Percentiles rank a stretch among this genome's conserved stretches.
These are phyloP conservation scores for Didymella keratinophila DNA, from an alignment of 2,329 filamentous ascomycete genomes.

Conservation along the genomic window DNA sequence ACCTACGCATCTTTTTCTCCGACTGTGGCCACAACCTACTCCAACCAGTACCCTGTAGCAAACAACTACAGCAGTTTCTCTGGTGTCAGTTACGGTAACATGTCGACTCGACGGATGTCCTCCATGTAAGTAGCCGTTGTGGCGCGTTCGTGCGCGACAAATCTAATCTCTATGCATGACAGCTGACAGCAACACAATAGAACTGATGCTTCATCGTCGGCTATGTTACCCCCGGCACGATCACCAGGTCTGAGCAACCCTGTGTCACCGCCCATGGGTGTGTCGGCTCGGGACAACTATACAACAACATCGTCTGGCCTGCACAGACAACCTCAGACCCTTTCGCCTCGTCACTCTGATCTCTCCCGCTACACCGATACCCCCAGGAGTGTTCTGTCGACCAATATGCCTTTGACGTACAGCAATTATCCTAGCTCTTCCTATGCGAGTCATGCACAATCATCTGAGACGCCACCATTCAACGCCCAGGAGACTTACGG, in stretches of 20 bases:
- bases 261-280: slow-evolving; percentile 52
- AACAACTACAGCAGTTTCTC: slow-evolving; percentile 50
- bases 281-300: slow-evolving; percentile 56
- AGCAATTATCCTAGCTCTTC: slow-evolving; percentile 31
- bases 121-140: slow-evolving; percentile 55
- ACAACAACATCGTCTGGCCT: slow-evolving; percentile 51
- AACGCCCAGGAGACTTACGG: slow-evolving; percentile 60
- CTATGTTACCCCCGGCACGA: slow-evolving; percentile 56
- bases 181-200: slow-evolving; percentile 51
- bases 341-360: slow-evolving; percentile 49
- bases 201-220: slow-evolving; percentile 57
- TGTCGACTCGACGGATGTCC: slow-evolving; percentile 53
- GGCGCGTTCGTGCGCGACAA: slow-evolving; percentile 46
- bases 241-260: slow-evolving; percentile 52
- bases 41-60: slow-evolving; percentile 41
- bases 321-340: slow-evolving; percentile 42
- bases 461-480: slow-evolving; percentile 55
- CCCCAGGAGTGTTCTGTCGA: slow-evolving; percentile 46
- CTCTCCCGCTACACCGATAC: slow-evolving; percentile 49
- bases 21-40: slow-evolving; percentile 46
- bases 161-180: slow-evolving; percentile 47
- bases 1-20: slow-evolving; percentile 51
- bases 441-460: slow-evolving; percentile 28
- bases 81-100: slow-evolving; percentile 47
- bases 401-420: slow-evolving; percentile 43